Evolutionary conservation across 2,329 filamentous ascomycete species (phyloP), one percentile per base, ranked within the genome.

Genomic region (Paraphaeosphaeria sporulosa): DNA sequence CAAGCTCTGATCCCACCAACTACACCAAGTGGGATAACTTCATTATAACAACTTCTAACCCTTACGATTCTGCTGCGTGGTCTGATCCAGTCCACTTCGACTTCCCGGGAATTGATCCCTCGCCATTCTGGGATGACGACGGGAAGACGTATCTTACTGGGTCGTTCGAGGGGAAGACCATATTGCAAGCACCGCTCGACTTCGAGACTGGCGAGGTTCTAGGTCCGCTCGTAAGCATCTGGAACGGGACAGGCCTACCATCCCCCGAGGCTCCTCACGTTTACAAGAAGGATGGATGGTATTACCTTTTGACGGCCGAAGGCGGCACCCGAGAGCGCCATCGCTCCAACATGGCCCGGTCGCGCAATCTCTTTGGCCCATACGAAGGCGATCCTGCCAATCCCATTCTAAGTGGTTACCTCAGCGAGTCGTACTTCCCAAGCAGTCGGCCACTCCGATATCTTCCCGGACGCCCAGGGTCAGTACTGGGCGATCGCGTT

Each of bases 101-200:
- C 15, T 46, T 73, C 46, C n/a, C n/a, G 13, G 83, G 83, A 0
- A 84, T 85, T 55, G 86, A 88, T 57, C 82, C 84, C 0, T 81
- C 78, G 27, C 81, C 81, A 13, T 84, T 85, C 63, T 87, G 84
- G 82, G 82, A 87, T 55, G 79, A 80, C 0, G 81, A 87, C 49
- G 85, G 84, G 8, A 17, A 3, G 30, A 21, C 19, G 7, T 50
- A 21, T 6, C 7, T 50, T 1, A 9, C 30, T 2, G n/a, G 47
- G 6, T 36, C 47, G 21, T 50, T 51, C 55, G 21, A 50, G 7
- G 12, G 17, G 3, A 36, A n/a, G 30, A 42, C 59, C 62, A 30
- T 49, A 1, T 15, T 49, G 23, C 46, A 49, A 30, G 46, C 46
- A 8, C 46, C 46, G n/a, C 65, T 75, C 36, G 64, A 76, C 58